Conservation (phyloP, 2,329 filamentous ascomycete genomes). For the Xylariaceae sp. region DNA sequence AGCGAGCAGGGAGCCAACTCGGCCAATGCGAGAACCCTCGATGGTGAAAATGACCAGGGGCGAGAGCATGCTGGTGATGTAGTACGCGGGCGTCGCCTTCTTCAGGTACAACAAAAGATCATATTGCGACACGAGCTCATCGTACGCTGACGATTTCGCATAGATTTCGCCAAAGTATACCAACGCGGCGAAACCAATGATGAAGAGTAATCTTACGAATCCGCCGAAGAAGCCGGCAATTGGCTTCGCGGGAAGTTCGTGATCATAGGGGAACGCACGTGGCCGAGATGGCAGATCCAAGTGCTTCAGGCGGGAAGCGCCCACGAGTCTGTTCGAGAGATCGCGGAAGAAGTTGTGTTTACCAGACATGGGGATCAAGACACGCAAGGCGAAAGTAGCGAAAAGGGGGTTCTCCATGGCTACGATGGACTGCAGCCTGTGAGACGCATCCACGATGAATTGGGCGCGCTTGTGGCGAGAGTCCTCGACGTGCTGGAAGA, state of each 20-base stretch:
- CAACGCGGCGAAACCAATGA: not conserved
- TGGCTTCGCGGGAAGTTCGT: conserved; percentile 19
- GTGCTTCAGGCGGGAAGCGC: conserved; percentile 6
- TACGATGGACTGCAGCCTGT: conserved; percentile 19
- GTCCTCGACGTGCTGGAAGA: conserved; percentile 21
- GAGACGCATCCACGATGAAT: conserved; percentile 13
- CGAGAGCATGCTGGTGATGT: conserved; percentile 20
- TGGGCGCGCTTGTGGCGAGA: conserved; percentile 16
- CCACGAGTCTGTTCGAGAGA: not conserved
- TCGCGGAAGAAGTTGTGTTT: conserved; percentile 1
- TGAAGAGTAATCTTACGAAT: not conserved
- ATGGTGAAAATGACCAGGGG: conserved; percentile 25
- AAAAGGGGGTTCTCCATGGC: conserved; percentile 19
- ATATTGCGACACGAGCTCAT: not conserved
- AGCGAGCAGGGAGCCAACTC: conserved; percentile 12
- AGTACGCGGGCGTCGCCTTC: conserved; percentile 15
- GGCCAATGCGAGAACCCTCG: conserved; percentile 24
- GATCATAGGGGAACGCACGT: conserved; percentile 13
- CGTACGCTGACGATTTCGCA: not conserved
- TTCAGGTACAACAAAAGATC: not conserved
- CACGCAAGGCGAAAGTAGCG: not conserved
- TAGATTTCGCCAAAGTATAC: not conserved
- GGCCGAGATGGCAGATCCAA: conserved; percentile 14
- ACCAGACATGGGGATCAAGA: not conserved
- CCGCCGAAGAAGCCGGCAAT: not conserved